Percentiles rank a stretch among this genome's conserved stretches.
Conservation (phyloP, 441 rosid genomes). For the Brassica hybrid region DNA sequence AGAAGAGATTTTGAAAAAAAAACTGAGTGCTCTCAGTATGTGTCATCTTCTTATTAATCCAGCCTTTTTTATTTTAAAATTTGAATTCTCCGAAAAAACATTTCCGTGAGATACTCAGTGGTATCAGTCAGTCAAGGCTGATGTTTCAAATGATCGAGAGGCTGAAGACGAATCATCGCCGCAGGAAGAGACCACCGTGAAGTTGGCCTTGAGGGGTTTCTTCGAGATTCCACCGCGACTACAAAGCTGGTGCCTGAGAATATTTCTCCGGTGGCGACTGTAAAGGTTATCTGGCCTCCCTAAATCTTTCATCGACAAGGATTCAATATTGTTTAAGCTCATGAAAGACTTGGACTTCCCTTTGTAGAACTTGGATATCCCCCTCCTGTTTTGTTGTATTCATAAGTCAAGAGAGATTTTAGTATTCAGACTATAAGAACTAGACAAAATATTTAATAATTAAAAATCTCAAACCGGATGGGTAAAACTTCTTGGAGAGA, state of each 20-base stretch:
- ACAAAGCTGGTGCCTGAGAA: constrained; percentile 53
- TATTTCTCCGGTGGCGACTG: constrained; percentile 58
- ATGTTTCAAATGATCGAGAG: background rate
- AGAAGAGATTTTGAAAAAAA: background rate
- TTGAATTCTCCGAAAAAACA: background rate
- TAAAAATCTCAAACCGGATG: constrained; percentile 45
- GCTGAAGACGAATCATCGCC: constrained; percentile 40
- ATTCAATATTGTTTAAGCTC: constrained; percentile 49
- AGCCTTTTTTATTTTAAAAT: background rate
- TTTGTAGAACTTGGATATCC: constrained; percentile 72
- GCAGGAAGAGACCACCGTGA: constrained; percentile 29
- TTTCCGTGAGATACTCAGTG: background rate
- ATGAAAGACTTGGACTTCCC: constrained; percentile 81
- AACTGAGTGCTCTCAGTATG: background rate
- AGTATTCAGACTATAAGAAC: background rate
- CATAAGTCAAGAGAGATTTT: background rate
- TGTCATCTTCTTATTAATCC: background rate
- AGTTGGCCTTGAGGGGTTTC: constrained; percentile 52
- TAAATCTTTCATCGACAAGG: constrained; percentile 54
- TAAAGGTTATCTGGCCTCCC: constrained; percentile 65
- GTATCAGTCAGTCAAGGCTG: background rate
- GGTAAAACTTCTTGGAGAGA: constrained; percentile 70
- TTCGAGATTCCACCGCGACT: constrained; percentile 52
- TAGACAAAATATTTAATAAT: background rate
- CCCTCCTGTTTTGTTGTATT: constrained; percentile 52